Evolutionary conservation across 768 basidiomycete species (phyloP), one percentile per base, ranked within the genome.

Genomic region (Austroboletus eburneus): DNA sequence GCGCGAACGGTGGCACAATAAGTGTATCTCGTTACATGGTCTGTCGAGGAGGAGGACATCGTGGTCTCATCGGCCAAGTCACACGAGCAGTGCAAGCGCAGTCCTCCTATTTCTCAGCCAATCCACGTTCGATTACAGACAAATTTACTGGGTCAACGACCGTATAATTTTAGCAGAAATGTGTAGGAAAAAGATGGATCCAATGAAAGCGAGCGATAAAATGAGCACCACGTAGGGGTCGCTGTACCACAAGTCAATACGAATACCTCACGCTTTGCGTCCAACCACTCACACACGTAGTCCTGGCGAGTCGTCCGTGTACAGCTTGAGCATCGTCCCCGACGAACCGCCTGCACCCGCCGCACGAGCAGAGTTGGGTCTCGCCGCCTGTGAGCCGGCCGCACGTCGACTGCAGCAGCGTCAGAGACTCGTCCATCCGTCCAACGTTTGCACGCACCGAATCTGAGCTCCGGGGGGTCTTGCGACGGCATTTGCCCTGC

Each of bases 301-400:
- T 20, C 96, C 96, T 39, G 91, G 91, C 48, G 94, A 94, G 64
- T 97, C 96, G 65, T 97, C 95, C 32, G 96, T 98, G 80, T 98
- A 98, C 4, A 99, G 77, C 72, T 91, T 92, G 62, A 99, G 80
- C 96, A 99, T 98, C 47, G 96, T 99, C 73, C 91, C 95, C 48
- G 87, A 91, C 30, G 90, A 93, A 45, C 96, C 96, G 44, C 96
- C 96, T 48, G 92, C 92, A 34, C 95, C 93, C 22, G 94, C 92
- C 33, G 92, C 85, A 48, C 94, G 85, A 24, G 85, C 67, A 1
- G 91, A 94, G 64, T 92, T 93, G 21, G 93, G 91, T 66, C 78
- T 82, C 39, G 84, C 62, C 6, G 68, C 83, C 54, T 84, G 83
- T 42, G 72, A 61, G 35, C 77, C 79, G 50, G 79, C 77, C 55